Evolutionary conservation across 352 stramenopile species (phyloP).

Genomic region (Phytophthora fragariaefolia): DNA sequence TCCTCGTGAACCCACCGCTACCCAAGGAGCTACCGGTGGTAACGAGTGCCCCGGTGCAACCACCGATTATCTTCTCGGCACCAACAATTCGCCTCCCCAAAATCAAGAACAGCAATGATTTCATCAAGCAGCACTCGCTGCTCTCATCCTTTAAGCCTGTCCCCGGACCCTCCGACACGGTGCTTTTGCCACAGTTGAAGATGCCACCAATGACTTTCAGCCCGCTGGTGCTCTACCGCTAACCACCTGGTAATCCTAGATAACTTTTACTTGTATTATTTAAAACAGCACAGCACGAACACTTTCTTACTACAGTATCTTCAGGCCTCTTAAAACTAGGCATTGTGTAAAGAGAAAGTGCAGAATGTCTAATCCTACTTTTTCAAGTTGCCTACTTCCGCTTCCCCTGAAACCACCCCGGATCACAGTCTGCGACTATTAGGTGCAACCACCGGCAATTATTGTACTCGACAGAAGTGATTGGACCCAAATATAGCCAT

Average conservation of each 20-base stretch:
- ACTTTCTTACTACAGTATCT: no score
- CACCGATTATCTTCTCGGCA: conserved; percentile 7
- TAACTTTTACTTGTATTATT: no score
- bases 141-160: conserved; percentile 37
- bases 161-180: background rate
- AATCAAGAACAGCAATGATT: background rate
- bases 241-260: no score
- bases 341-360: no score
- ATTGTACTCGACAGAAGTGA: background rate
- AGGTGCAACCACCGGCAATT: no score
- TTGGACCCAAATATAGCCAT: no score
- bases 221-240: conserved; percentile 33
- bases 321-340: no score
- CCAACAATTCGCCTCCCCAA: conserved; percentile 2
- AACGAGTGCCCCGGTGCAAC: background rate
- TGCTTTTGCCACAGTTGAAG: conserved; percentile 5
- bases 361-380: no score
- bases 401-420: no score
- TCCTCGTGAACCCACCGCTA: conserved; percentile 49
- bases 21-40: conserved; percentile 5
- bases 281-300: conserved; percentile 2
- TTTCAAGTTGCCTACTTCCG: no score
- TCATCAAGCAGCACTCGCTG: conserved; percentile 28
- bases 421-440: no score
- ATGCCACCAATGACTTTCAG: conserved; percentile 14